Evolutionary conservation across 2,329 filamentous ascomycete genomes (phyloP).

Genomic region (Gliomastix tumulicola): DNA sequence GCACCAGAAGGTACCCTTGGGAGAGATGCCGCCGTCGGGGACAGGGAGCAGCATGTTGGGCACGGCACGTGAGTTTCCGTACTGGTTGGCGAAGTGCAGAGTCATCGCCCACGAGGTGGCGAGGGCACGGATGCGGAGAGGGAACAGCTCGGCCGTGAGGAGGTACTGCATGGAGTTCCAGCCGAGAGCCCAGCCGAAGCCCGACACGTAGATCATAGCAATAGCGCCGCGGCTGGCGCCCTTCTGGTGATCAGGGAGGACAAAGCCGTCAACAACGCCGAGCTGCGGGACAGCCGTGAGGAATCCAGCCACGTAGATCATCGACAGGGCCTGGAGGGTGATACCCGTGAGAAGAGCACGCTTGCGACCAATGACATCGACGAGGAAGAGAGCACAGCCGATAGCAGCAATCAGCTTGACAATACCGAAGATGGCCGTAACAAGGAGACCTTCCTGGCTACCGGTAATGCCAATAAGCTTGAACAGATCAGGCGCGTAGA

Average conservation of each 20-base stretch:
- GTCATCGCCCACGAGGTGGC: slow-evolving; percentile 69
- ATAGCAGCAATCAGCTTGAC: slow-evolving; percentile 64
- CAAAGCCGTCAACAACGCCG: slow-evolving; percentile 21
- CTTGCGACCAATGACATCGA: slow-evolving; percentile 74
- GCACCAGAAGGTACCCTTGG: slow-evolving; percentile 70
- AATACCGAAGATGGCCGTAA: slow-evolving; percentile 70
- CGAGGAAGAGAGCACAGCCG: slow-evolving; percentile 68
- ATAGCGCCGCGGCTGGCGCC: slow-evolving; percentile 60
- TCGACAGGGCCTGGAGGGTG: slow-evolving; percentile 49
- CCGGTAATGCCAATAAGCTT: slow-evolving; percentile 63
- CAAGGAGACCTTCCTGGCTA: slow-evolving; percentile 60
- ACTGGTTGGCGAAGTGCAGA: slow-evolving; percentile 73
- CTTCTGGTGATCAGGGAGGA: slow-evolving; percentile 32
- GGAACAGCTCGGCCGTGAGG: slow-evolving; percentile 71
- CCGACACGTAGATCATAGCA: slow-evolving; percentile 66
- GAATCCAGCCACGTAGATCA: slow-evolving; percentile 57
- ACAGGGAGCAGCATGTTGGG: slow-evolving; percentile 62
- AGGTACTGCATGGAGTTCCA: slow-evolving; percentile 78
- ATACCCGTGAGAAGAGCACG: slow-evolving; percentile 56
- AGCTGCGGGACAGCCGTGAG: slow-evolving; percentile 55
- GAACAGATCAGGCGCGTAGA: slow-evolving; percentile 72
- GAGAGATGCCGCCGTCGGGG: slow-evolving; percentile 38
- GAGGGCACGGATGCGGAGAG: slow-evolving; percentile 64
- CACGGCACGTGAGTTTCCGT: slow-evolving; percentile 68
- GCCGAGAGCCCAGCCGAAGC: slow-evolving; percentile 62